Evolutionary conservation across 2,329 filamentous ascomycete genomes (phyloP), one percentile per base, ranked within the genome.

Genomic region (Cercospora sesami): DNA sequence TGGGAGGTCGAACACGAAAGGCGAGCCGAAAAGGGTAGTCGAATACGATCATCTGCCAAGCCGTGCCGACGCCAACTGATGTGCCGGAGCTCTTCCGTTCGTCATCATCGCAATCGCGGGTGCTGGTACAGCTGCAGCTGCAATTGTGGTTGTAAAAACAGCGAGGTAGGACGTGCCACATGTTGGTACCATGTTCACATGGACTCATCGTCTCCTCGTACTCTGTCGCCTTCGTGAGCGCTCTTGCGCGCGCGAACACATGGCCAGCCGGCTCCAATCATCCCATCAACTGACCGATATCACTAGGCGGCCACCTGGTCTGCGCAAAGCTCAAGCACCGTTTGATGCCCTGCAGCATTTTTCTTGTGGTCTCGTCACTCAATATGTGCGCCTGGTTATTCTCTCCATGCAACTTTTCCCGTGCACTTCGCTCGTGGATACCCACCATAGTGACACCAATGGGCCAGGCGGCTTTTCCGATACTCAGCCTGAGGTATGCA

Each of bases 401-500:
- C 2, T 68, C 71, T 72, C 87, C 86, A 78, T 98, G 94, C 68
- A 99, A 83, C 82, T 99, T 99, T 82, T 99, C 95, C 71, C 95
- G 88, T 21, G 95, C 94, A 73, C 91, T 95, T 77, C 95, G 89
- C 84, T 98, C 95, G 86, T 99, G 95, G 75, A 99, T 99, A 84
- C 95, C 95, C 76, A 99, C 95, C 95, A 98, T 99, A 79, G 95
- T 99, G 45, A 99, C 95, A 81, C 95, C 95, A 76, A 99, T 99
- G 26, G 95, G 95, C 95, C 95, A 99, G 16, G 95, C 95, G 28
- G 78, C 78, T 67, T 80, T 80, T 18, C 78, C 79, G 76, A 99
- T 99, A 78, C 92, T 96, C 64, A 99, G 84, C 63, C 92, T 86
- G 69, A 99, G 83, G 79, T 99, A 99, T 0, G 93, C 94, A 78